Conservation (phyloP, 768 basidiomycete genomes). For the Gymnopilus dilepis region DNA sequence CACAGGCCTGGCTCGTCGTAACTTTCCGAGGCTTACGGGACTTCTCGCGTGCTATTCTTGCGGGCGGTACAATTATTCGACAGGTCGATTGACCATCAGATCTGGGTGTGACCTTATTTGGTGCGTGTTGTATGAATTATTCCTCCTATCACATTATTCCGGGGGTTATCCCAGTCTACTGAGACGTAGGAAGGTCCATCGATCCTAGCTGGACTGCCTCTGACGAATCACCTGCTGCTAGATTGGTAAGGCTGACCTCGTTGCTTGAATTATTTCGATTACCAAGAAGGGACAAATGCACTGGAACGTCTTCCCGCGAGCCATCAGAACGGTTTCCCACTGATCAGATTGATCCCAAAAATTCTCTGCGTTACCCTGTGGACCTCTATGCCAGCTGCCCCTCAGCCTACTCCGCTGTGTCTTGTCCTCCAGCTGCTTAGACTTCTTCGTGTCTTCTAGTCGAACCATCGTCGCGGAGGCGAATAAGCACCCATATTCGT, state of each 20-base stretch:
- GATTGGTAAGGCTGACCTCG: neutral
- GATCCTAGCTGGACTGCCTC: neutral
- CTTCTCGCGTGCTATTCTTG: neutral
- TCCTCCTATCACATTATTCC: neutral
- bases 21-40: constrained; percentile 7
- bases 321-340: neutral
- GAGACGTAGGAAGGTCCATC: neutral
- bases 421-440: neutral
- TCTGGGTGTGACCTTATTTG: neutral
- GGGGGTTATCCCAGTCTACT: neutral
- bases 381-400: neutral
- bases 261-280: neutral
- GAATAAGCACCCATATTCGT: neutral
- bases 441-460: neutral
- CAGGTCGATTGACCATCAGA: neutral
- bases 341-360: neutral
- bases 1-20: neutral
- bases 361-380: neutral
- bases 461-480: neutral
- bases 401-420: neutral
- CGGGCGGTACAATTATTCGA: neutral
- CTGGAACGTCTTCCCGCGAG: neutral
- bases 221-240: neutral
- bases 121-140: neutral
- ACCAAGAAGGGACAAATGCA: constrained; percentile 2